Evolutionary conservation across 2,329 filamentous ascomycete genomes (phyloP).

Genomic region (Cadophora sp.): DNA sequence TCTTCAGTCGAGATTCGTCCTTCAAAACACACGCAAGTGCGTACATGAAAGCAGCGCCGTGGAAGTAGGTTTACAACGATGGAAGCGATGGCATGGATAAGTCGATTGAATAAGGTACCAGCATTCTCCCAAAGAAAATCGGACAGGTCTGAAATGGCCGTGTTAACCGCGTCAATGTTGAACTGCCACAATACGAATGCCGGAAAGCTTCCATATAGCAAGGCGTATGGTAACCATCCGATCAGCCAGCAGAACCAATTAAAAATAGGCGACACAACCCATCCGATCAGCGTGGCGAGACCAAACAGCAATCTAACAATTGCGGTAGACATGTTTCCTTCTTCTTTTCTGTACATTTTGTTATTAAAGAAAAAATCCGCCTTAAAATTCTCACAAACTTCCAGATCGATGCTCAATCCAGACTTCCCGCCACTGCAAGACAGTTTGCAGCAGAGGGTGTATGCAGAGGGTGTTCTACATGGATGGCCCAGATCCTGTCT

Average conservation of each 20-base stretch:
- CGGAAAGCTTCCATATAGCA: neutral
- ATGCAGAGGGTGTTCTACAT: neutral
- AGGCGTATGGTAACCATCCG: neutral
- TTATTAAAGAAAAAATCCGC: neutral
- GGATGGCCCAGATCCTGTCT: neutral
- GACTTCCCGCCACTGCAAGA: slow-evolving; percentile 9
- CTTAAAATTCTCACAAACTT: neutral
- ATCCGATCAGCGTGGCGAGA: neutral
- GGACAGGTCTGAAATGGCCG: neutral
- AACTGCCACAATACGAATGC: neutral
- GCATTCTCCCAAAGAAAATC: neutral
- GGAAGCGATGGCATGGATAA: neutral
- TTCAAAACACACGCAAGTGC: neutral
- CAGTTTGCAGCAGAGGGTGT: neutral
- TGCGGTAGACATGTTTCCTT: neutral
- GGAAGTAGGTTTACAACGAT: neutral
- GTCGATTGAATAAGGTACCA: neutral
- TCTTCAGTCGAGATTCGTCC: neutral
- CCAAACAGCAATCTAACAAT: neutral
- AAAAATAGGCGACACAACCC: neutral
- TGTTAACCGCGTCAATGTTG: neutral
- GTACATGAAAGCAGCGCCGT: neutral
- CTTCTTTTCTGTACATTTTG: neutral
- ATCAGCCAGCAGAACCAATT: neutral
- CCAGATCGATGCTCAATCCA: neutral